Base-by-base conservation (phyloP, 1,139 yeast species). In the Yamadazyma mexicana region DNA sequence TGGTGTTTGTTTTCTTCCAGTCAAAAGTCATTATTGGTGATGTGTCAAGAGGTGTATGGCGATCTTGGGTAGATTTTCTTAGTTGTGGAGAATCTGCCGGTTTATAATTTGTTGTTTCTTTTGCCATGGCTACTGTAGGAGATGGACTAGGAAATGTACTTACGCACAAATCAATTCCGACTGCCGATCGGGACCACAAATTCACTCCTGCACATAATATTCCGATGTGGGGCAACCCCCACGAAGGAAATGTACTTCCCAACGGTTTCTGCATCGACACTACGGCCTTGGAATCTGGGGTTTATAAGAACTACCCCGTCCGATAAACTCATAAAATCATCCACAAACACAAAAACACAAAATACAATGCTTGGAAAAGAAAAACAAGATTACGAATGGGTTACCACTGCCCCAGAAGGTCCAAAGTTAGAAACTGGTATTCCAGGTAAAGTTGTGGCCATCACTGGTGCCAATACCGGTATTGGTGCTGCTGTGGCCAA, bases 401-500 rank as follows among this genome's bases (percentile, higher is more conserved):
- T 40, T 4, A 33, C 45, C n/a, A 44, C 48, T 24, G 34, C 38
- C 31, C 46, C 48, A 23, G 37, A 40, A 42, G 17, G 34, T 8
- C n/a, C 22, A 10, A 39, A 25, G 2, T 40, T 44, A 11, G 43
- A 31, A 18, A 42, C 44, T 26, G 45, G 42, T 8, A 16, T 43
- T 17, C 45, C 47, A 17, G 41, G 38, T 40, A 73, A 61, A 42
- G 51, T 58, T 17, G 49, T 61, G 18, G 50, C 64, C 26, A 56
- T 60, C 23, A 64, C 71, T 4, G 70, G 71, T 10, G 67, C 69
- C 14, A 55, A 61, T 24, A 52, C 65, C 3, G 71, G 71, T 6
- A 84, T 84, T 51, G 92, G 92, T 20, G 74, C 75, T 20, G 22
- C 22, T 20, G 22, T 20, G 22, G 22, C 22, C 22, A 20, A 20